Evolutionary conservation across 768 basidiomycete genomes (phyloP).

Genomic region (Fomitopsis pulvina): DNA sequence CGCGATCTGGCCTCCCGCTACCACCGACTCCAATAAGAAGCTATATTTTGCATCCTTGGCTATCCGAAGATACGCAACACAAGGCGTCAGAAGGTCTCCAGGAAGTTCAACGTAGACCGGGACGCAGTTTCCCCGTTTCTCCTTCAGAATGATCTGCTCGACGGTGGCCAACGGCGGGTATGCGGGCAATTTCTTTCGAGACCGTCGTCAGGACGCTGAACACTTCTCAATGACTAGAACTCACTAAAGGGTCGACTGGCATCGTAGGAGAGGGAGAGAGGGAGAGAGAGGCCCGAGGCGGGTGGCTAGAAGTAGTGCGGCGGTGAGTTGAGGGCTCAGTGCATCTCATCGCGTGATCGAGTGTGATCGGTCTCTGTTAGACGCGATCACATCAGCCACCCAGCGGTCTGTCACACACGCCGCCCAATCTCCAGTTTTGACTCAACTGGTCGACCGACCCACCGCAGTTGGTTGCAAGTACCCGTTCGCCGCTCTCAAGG

Average conservation of each 20-base stretch:
- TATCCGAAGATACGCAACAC: slow-evolving; percentile 91
- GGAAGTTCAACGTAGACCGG: slow-evolving; percentile 91
- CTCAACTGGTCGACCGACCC: no score
- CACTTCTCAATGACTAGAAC: background rate
- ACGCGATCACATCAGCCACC: background rate
- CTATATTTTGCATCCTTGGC: slow-evolving; percentile 91
- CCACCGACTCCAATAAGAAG: slow-evolving; percentile 90
- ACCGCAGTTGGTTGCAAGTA: no score
- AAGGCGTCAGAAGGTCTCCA: slow-evolving; percentile 94
- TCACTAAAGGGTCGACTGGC: background rate
- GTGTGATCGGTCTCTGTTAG: background rate
- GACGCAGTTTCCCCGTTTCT: slow-evolving; percentile 87
- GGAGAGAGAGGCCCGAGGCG: no score
- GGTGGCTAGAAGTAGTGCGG: no score
- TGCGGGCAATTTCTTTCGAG: slow-evolving; percentile 54
- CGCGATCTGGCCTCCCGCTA: slow-evolving; percentile 84
- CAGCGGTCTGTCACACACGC: no score
- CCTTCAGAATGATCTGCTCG: slow-evolving; percentile 69
- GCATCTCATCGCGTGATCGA: background rate
- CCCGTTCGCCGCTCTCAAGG: no score
- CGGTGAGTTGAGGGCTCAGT: background rate
- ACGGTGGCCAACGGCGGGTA: slow-evolving; percentile 68
- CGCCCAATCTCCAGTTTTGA: no score
- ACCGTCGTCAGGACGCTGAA: background rate
- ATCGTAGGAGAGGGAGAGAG: no score